Base-by-base conservation (phyloP, 73 alveolate genomes). In the Tetrahymena malaccensis region DNA sequence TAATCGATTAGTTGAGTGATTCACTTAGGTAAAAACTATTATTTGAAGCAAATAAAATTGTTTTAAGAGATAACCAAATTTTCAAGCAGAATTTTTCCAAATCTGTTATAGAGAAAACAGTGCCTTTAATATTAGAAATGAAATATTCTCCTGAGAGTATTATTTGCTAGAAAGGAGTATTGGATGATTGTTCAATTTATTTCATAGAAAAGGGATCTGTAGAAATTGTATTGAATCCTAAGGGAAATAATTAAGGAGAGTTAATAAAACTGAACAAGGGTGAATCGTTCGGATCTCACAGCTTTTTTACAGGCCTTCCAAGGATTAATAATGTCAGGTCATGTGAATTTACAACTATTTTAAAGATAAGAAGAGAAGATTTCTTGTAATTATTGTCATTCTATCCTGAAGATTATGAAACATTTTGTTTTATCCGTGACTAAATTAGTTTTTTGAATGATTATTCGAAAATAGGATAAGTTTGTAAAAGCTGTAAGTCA, bases 271-370 rank as follows among this genome's bases (percentile, higher is more conserved):
- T 95, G 44, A 89, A 44, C 11, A 95, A 95, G 11, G 98, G 97
- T 40, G 95, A 96, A 21, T 94, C 85, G 4, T 85, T 97, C 33
- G 98, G 98, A 4, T 98, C 96, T 84, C 84, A 94, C 35, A 94
- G 97, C 43, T 96, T 97, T 96, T 97, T 97, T 93, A 94, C 98
- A 9, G 98, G 97, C 34, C 85, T 44, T 37, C 43, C 95, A 31
- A 44, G 98, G 85, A 93, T 95, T 57, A 97, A 96, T 4, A 94
- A 95, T 27, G 97, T 97, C n/a, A 94, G 97, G 94, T 94, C 97
- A 10, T 95, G 57, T 43, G 96, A 95, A 22, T 94, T 97, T 93
- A 93, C 98, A 40, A 96, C 96, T 34, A 97, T 96, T 21, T 95
- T 85, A 89, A 95, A 95, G 43, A 95, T 95, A 3, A 44, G 57